These are phyloP conservation scores for Populus hybrid DNA, from an alignment of 441 rosid genomes.

Conservation along the genomic window DNA sequence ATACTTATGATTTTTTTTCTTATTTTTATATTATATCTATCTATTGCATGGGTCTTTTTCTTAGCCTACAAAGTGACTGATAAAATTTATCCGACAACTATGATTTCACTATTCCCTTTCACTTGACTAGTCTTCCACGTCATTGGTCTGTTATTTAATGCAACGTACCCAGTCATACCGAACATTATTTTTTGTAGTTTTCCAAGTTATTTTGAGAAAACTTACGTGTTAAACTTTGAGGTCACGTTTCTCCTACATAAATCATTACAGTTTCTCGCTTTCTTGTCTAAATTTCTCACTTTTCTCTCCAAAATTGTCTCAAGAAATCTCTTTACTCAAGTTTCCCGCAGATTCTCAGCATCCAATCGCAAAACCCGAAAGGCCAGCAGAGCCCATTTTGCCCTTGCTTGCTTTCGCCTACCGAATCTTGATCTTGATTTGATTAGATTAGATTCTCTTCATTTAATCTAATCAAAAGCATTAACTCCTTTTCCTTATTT, in stretches of 20 bases:
- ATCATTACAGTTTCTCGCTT: neutral
- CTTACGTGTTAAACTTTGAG: neutral
- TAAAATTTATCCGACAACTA: too few relatives aligned
- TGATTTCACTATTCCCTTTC: too few relatives aligned
- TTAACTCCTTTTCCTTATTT: neutral
- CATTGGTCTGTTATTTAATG: too few relatives aligned
- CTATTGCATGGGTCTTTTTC: too few relatives aligned
- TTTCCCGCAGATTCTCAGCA: neutral
- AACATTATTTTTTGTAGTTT: too few relatives aligned
- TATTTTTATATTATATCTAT: too few relatives aligned
- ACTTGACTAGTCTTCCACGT: neutral
- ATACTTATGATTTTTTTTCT: too few relatives aligned
- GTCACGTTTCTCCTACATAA: neutral
- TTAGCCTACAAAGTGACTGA: neutral
- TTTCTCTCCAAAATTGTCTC: neutral
- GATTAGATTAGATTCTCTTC: too few relatives aligned
- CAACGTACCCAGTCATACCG: too few relatives aligned
- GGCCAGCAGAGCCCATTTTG: neutral
- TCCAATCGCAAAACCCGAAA: neutral
- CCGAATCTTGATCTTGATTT: neutral
- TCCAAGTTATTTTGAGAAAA: neutral
- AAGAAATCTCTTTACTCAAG: neutral
- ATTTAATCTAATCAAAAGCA: neutral
- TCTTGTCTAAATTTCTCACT: neutral
- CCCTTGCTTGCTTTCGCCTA: neutral